phyloP scores from a whole-genome alignment of 495 filamentous ascomycete species.

The Tuber indicum region DNA sequence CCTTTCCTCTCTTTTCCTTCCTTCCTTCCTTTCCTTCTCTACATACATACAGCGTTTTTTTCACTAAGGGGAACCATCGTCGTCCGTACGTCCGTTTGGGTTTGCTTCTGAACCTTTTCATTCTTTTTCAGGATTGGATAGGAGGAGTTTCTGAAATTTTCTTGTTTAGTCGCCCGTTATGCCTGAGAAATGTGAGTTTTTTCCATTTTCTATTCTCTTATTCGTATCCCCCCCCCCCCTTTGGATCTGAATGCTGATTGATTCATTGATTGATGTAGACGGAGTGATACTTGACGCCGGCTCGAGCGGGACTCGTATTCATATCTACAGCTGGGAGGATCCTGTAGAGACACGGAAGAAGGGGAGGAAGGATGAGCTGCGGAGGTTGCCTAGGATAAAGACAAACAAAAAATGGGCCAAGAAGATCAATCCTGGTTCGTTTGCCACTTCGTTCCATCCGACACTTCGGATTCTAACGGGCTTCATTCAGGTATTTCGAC shows the following conservation, averaged over 20 bases:
- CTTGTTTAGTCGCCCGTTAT: neutral
- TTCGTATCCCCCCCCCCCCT: neutral
- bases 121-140: neutral
- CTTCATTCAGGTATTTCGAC: conserved; percentile 65
- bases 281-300: conserved; percentile 60
- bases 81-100: neutral
- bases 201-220: neutral
- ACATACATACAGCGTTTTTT: neutral
- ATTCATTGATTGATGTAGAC: conserved; percentile 26
- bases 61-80: neutral
- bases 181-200: conserved; percentile 2
- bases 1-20: neutral
- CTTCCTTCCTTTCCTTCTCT: conserved; percentile 5
- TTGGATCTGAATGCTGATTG: neutral
- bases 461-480: conserved; percentile 3
- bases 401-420: conserved; percentile 85
- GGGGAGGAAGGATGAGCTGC: conserved; percentile 55
- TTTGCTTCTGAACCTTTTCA: neutral
- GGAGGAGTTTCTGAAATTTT: neutral
- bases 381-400: conserved; percentile 66
- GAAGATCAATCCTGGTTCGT: conserved; percentile 76
- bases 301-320: conserved; percentile 76
- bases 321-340: conserved; percentile 89
- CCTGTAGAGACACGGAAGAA: conserved; percentile 59
- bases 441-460: neutral